A percentile compares a stretch with the other conserved stretches of the same genome.
Conservation (phyloP, 176 grass and related monocot genomes). For the Rhynchospora tenuis region DNA sequence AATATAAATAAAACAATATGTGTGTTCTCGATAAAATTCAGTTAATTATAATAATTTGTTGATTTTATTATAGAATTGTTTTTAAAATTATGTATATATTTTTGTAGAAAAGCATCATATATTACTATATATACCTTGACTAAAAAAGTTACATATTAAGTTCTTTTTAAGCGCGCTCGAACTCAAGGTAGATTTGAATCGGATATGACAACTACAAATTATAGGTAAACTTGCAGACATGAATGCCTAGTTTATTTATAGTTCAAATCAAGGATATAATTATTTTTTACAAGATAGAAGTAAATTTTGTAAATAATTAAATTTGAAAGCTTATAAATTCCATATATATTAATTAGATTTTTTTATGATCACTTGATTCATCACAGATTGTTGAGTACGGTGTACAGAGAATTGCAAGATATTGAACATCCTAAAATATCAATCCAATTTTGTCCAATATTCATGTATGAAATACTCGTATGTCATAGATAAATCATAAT, state of each 20-base stretch:
- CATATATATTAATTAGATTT: neutral
- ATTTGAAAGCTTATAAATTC: neutral
- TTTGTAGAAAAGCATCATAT: neutral
- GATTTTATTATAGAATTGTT: too few species aligned
- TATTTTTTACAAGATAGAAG: neutral
- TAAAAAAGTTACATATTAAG: neutral
- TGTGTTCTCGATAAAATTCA: too few species aligned
- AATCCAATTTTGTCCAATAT: neutral
- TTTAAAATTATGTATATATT: neutral
- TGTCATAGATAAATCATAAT: too few species aligned
- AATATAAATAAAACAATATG: too few species aligned
- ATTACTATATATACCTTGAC: neutral
- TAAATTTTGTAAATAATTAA: neutral
- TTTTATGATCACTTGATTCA: neutral
- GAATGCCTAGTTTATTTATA: too few species aligned
- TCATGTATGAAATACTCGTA: neutral
- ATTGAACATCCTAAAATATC: neutral
- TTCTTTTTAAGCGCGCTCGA: too few species aligned
- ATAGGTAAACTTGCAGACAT: too few species aligned
- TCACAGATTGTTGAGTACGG: neutral
- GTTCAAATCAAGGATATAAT: too few species aligned
- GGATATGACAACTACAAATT: too few species aligned
- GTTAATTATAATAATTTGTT: too few species aligned
- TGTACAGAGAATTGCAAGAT: neutral
- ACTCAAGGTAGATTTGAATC: too few species aligned